A percentile compares a stretch with the other conserved stretches of the same genome.
These are phyloP conservation scores for Candolleomyces efflorescens DNA, from an alignment of 768 basidiomycete genomes.

Conservation along the genomic window DNA sequence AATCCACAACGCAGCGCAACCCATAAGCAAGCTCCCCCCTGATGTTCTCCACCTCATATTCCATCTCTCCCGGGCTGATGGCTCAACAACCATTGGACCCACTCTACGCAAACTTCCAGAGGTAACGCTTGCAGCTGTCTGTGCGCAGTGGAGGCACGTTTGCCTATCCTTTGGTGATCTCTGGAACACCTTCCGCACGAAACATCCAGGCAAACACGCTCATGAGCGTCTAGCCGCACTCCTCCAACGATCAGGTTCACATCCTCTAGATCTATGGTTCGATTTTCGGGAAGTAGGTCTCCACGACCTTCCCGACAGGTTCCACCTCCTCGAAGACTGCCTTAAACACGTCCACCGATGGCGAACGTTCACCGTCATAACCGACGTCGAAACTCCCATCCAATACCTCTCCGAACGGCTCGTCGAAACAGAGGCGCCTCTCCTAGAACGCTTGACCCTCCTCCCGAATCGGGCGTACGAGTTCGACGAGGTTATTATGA, in stretches of 20 bases:
- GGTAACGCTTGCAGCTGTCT: constrained; percentile 1
- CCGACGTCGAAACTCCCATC: neutral
- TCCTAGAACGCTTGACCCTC: neutral
- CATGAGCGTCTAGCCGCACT: neutral
- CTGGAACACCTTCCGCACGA: neutral
- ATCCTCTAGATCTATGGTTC: neutral
- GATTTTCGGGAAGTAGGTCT: neutral
- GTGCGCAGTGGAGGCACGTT: neutral
- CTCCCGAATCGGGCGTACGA: neutral
- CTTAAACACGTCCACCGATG: neutral
- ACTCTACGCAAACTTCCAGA: neutral
- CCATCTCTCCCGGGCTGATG: neutral
- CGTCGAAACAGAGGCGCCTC: neutral
- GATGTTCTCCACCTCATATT: constrained; percentile 4
- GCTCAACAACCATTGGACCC: too few relatives aligned
- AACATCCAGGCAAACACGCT: neutral
- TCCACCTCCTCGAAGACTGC: neutral
- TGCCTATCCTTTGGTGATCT: constrained; percentile 3
- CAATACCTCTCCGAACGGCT: neutral
- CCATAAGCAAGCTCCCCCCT: neutral
- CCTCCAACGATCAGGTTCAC: constrained; percentile 2
- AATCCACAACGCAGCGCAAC: neutral
- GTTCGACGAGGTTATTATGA: neutral
- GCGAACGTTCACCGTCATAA: neutral
- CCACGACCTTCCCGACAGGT: neutral